These are phyloP conservation scores for Collybia nuda DNA, from an alignment of 768 basidiomycete genomes.

Conservation along the genomic window DNA sequence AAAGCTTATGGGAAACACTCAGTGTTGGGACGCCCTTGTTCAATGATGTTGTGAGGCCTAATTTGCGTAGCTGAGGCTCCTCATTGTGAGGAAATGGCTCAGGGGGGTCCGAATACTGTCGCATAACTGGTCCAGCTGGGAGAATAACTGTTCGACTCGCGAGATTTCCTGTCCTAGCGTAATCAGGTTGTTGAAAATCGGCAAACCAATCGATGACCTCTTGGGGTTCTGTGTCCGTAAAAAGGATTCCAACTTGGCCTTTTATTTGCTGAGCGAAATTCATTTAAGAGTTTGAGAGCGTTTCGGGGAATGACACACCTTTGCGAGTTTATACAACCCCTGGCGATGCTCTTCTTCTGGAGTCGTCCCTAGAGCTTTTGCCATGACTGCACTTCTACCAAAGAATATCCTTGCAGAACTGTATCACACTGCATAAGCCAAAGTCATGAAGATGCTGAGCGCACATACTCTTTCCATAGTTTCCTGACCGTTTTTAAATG, in stretches of 20 bases:
- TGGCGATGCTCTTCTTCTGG: constrained; percentile 81
- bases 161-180: constrained; percentile 83
- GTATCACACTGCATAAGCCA: constrained; percentile 5
- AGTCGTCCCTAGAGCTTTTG: constrained; percentile 89
- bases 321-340: constrained; percentile 78
- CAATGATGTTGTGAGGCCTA: constrained; percentile 85
- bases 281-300: constrained; percentile 3
- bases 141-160: constrained; percentile 75
- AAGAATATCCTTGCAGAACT: constrained; percentile 92
- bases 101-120: constrained; percentile 72
- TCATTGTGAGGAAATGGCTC: constrained; percentile 96
- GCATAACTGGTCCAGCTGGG: constrained; percentile 84
- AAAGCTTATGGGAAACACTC: constrained; percentile 76
- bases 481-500: constrained; percentile 92
- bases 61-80: constrained; percentile 92
- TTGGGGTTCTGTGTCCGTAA: constrained; percentile 86
- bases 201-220: constrained; percentile 96
- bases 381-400: constrained; percentile 87
- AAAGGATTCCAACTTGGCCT: constrained; percentile 92
- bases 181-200: constrained; percentile 87
- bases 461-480: constrained; percentile 86
- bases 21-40: constrained; percentile 87
- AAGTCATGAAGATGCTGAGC: neutral
- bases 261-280: constrained; percentile 69
- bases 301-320: constrained; percentile 42